These are phyloP conservation scores for Nicotiana knightiana DNA, from an alignment of 257 asterid species.

Conservation along the genomic window DNA sequence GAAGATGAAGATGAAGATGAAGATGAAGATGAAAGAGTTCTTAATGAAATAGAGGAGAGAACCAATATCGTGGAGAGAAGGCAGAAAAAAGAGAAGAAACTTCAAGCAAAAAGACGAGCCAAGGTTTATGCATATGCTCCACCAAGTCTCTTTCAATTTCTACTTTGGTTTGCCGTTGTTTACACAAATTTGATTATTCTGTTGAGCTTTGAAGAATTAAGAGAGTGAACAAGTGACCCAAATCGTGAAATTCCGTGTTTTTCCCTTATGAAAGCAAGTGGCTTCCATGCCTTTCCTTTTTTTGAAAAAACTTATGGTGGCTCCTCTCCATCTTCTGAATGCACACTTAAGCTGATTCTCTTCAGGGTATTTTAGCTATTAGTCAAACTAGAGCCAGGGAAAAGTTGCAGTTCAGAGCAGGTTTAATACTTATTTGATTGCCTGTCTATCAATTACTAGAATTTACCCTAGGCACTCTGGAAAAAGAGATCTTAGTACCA, in stretches of 20 bases:
- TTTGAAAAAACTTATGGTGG: neutral
- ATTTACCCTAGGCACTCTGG: neutral
- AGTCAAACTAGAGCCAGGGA: neutral
- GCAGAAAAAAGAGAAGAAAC: constrained; percentile 68
- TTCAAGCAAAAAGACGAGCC: constrained; percentile 58
- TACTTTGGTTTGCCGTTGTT: neutral
- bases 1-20: constrained; percentile 37
- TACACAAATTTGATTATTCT: neutral
- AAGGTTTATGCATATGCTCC: constrained; percentile 43
- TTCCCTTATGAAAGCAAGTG: neutral
- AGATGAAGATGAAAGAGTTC: constrained; percentile 68
- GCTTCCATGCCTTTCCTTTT: neutral
- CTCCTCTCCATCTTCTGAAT: neutral
- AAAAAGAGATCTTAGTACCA: neutral
- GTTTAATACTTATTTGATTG: neutral
- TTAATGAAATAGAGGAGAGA: constrained; percentile 82
- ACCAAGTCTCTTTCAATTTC: neutral
- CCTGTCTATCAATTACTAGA: neutral
- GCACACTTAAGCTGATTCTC: neutral
- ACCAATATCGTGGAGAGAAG: constrained; percentile 72
- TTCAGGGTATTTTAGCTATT: constrained; percentile 1
- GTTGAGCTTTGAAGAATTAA: neutral
- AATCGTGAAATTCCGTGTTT: neutral
- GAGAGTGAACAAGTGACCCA: neutral
- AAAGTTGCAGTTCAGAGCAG: constrained; percentile 4